Conservation (phyloP, 352 stramenopile genomes). For the Blastocystis sp. region DNA sequence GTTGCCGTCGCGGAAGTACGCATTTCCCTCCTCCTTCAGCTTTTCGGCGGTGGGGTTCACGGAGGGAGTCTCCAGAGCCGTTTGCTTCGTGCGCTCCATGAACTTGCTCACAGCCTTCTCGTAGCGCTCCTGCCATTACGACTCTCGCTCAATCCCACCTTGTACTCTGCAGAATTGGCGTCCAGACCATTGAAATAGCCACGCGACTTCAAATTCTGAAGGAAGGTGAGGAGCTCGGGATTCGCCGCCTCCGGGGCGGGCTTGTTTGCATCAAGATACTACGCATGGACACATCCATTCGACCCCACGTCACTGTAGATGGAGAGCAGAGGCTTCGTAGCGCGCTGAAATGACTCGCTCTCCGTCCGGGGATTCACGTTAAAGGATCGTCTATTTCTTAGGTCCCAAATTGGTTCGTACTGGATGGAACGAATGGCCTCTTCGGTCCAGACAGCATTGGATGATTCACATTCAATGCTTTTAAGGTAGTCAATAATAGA, state of each 20-base stretch:
- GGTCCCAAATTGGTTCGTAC: not conserved
- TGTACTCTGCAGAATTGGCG: not conserved
- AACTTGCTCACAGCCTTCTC: slow-evolving; percentile 28
- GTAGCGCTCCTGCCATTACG: not conserved
- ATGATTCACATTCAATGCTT: not conserved
- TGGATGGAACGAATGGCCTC: slow-evolving; percentile 43
- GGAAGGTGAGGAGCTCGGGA: slow-evolving; percentile 6
- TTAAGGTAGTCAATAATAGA: slow-evolving; percentile 37
- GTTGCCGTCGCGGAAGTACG: slow-evolving; percentile 5
- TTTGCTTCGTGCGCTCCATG: not conserved
- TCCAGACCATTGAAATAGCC: not conserved
- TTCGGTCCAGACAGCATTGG: not conserved
- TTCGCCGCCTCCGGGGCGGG: not conserved
- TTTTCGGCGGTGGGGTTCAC: no score
- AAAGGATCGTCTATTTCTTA: slow-evolving; percentile 28
- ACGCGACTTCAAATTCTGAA: not conserved
- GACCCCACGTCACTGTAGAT: not conserved
- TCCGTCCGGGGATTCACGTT: no score
- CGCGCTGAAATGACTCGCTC: no score
- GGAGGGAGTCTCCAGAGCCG: not conserved
- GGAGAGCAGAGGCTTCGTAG: not conserved
- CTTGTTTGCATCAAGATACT: not conserved
- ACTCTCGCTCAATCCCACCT: not conserved
- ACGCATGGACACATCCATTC: not conserved
- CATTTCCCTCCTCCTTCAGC: slow-evolving; percentile 46